These are phyloP conservation scores for Phoenix dactylifera DNA, from an alignment of 176 grass and related monocot genomes.

Conservation along the genomic window DNA sequence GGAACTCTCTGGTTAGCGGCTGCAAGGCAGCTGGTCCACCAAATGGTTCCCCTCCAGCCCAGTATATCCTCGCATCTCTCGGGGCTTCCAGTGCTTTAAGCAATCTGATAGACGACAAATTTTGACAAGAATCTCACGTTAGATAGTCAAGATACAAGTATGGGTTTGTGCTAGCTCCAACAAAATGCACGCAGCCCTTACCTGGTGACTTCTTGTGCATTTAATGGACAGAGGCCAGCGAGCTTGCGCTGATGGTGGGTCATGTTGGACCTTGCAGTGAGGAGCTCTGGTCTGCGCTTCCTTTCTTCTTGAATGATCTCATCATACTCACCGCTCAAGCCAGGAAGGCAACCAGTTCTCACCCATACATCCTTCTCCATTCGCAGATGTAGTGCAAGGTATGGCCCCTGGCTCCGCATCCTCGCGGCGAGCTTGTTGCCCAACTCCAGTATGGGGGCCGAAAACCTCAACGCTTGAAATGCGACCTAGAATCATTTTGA, in stretches of 20 bases:
- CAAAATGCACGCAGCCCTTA: not conserved
- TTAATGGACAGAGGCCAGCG: slow-evolving; percentile 39
- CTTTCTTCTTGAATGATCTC: slow-evolving; percentile 28
- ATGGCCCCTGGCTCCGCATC: slow-evolving; percentile 38
- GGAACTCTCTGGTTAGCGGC: slow-evolving; percentile 20
- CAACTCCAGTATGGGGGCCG: slow-evolving; percentile 26
- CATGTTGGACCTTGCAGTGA: slow-evolving; percentile 46
- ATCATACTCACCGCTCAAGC: slow-evolving; percentile 20
- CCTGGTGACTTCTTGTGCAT: slow-evolving; percentile 32
- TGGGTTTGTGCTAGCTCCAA: too few relatives aligned
- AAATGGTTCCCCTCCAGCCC: slow-evolving; percentile 42
- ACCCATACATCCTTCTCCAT: slow-evolving; percentile 54
- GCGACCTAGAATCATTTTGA: slow-evolving; percentile 22
- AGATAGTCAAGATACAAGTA: too few relatives aligned
- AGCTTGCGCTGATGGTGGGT: slow-evolving; percentile 38
- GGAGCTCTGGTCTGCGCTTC: slow-evolving; percentile 33
- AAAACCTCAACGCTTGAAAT: slow-evolving; percentile 35
- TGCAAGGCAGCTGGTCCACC: slow-evolving; percentile 13
- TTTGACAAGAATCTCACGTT: too few relatives aligned
- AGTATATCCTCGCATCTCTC: slow-evolving; percentile 29
- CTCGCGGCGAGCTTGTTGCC: slow-evolving; percentile 29
- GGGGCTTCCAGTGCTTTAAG: slow-evolving; percentile 41
- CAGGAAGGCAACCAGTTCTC: slow-evolving; percentile 37
- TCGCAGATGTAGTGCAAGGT: slow-evolving; percentile 40
- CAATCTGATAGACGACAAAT: slow-evolving; percentile 1